phyloP scores from a whole-genome alignment of 345 rosid genomes.

The Populus alba region DNA sequence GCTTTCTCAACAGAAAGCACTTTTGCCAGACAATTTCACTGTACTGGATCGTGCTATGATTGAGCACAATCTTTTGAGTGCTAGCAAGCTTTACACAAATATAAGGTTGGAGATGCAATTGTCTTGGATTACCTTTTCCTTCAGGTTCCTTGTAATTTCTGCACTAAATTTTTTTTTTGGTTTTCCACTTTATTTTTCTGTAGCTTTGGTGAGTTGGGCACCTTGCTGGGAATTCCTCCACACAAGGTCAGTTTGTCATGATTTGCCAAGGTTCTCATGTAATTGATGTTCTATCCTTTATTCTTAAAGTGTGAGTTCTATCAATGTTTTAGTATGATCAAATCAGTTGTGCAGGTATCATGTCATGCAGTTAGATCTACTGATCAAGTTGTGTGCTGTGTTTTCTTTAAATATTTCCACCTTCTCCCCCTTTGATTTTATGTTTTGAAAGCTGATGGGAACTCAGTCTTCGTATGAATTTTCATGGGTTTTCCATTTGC shows the following conservation, averaged over 20 bases:
- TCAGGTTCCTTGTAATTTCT: neutral
- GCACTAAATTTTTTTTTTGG: neutral
- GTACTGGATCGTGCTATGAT: slow-evolving; percentile 97
- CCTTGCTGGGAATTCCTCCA: slow-evolving; percentile 91
- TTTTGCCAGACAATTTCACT: slow-evolving; percentile 85
- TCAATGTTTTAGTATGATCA: neutral
- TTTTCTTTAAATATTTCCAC: neutral
- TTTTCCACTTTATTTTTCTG: slow-evolving; percentile 7
- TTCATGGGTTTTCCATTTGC: neutral
- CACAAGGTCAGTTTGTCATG: slow-evolving; percentile 48
- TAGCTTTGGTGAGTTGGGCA: slow-evolving; percentile 95
- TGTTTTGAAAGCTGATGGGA: neutral
- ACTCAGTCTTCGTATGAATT: neutral
- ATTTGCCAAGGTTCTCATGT: neutral
- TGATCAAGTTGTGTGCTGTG: neutral
- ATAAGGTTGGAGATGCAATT: slow-evolving; percentile 53
- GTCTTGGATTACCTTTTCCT: slow-evolving; percentile 1
- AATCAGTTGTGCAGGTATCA: neutral
- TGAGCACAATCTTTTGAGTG: slow-evolving; percentile 96
- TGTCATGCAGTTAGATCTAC: neutral
- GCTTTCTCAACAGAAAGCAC: slow-evolving; percentile 65
- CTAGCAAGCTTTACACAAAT: slow-evolving; percentile 94
- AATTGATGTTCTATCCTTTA: neutral
- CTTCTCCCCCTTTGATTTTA: neutral
- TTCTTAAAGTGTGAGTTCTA: neutral